phyloP scores from a whole-genome alignment of 176 grass and related monocot species.

The Hordeum vulgare region MorexV3_pseudomolecules_assembly NC_058522.1:485862849-485863348 shows the following conservation, averaged over 20 bases:
- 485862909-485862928: slow-evolving; percentile 29
- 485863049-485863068: background rate
- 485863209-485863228: background rate
- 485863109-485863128: background rate
- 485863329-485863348: background rate
- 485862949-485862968: too few species aligned
- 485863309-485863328: background rate
- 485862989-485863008: too few species aligned
- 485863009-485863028: background rate
- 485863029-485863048: background rate
- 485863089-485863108: slow-evolving; percentile 6
- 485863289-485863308: background rate
- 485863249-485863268: background rate
- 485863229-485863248: background rate
- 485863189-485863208: background rate
- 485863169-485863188: background rate
- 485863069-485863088: background rate
- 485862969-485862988: background rate
- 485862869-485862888: slow-evolving; percentile 58
- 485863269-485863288: background rate
- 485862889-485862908: slow-evolving; percentile 57
- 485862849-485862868: slow-evolving; percentile 91
- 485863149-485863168: background rate
- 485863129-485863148: background rate
- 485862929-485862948: too few species aligned